Conservation (phyloP, 345 rosid species). For the Euphorbia tirucalli region DNA sequence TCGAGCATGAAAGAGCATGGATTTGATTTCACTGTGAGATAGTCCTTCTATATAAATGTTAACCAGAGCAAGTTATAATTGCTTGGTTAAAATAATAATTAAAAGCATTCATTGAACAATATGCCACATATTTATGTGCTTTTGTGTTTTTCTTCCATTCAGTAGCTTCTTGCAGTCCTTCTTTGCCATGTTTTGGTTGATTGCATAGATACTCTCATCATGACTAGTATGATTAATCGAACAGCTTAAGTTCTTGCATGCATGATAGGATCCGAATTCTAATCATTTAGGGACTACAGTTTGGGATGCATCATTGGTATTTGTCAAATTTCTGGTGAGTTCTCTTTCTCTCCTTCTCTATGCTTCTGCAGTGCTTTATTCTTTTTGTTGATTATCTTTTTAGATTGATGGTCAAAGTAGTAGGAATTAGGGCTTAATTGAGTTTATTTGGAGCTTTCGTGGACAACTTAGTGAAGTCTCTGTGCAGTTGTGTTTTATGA, state of each 20-base stretch:
- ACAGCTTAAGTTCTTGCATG: conserved; percentile 11
- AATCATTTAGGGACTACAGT: conserved; percentile 94
- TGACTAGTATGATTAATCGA: conserved; percentile 3
- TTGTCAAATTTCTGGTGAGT: conserved; percentile 76
- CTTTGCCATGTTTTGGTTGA: background rate
- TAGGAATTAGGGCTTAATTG: background rate
- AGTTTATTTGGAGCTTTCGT: background rate
- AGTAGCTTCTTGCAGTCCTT: background rate
- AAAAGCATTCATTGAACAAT: background rate
- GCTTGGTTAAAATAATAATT: background rate
- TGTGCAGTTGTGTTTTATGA: background rate
- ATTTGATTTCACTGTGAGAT: background rate
- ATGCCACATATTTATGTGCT: background rate
- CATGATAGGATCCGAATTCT: conserved; percentile 91
- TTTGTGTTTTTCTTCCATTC: background rate
- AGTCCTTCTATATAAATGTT: background rate
- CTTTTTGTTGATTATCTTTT: background rate
- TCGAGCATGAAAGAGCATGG: background rate
- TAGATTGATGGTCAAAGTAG: background rate
- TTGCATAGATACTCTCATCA: conserved; percentile 1
- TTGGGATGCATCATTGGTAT: conserved; percentile 97
- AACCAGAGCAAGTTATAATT: background rate
- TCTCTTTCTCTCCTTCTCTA: background rate
- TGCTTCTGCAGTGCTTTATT: background rate
- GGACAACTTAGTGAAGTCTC: too few relatives aligned